These are phyloP conservation scores for Lasiosphaeria ovina DNA, from an alignment of 495 filamentous ascomycete genomes.

Conservation along the genomic window DNA sequence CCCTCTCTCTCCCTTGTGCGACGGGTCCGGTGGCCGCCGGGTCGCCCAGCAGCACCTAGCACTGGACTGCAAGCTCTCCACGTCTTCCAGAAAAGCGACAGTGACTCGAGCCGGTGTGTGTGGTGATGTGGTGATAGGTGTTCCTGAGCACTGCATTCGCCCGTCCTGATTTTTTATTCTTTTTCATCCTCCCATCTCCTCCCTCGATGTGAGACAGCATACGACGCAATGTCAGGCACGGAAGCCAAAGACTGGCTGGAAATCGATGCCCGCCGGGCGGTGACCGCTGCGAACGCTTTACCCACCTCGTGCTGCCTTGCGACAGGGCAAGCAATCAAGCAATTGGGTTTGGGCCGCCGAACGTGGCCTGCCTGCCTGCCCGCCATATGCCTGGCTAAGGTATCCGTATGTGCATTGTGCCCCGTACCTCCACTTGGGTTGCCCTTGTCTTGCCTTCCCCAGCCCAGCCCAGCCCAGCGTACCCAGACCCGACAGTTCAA, in stretches of 20 bases:
- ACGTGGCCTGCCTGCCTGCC: background rate
- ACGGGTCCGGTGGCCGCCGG: background rate
- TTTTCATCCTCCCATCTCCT: too few species aligned
- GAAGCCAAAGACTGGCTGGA: slow-evolving; percentile 7
- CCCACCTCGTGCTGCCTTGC: background rate
- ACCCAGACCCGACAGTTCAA: background rate
- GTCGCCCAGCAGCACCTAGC: background rate
- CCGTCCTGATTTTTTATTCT: background rate
- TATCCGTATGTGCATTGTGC: too few species aligned
- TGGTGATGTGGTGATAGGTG: background rate
- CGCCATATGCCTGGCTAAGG: too few species aligned
- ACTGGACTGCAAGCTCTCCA: background rate
- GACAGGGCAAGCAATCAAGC: background rate
- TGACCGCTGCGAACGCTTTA: background rate
- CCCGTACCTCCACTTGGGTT: too few species aligned
- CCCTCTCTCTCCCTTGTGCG: background rate
- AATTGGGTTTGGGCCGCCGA: slow-evolving; percentile 2
- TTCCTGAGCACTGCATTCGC: background rate
- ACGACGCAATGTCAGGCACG: slow-evolving; percentile 10
- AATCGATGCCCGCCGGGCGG: too few species aligned
- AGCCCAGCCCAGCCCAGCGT: too few species aligned
- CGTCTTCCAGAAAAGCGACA: background rate
- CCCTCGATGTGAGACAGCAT: slow-evolving; percentile 8
- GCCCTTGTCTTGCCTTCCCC: too few species aligned
- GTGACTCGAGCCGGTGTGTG: background rate